Conservation (phyloP, 73 alveolate species). For the Paraurostyla sp. region DNA sequence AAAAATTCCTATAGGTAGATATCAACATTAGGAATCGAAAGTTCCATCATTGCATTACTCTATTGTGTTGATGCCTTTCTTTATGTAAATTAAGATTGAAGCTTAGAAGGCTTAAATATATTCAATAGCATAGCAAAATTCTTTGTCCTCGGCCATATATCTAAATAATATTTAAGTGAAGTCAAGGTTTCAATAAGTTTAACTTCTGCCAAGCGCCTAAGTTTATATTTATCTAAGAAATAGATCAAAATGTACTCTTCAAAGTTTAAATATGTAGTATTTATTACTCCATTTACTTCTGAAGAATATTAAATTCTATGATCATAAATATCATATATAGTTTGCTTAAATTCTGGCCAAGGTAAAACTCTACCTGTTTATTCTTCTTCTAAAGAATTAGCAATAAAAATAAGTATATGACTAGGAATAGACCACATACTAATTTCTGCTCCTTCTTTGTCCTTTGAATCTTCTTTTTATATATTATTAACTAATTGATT, state of each 20-base stretch:
- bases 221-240: constrained; percentile 23
- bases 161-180: constrained; percentile 51
- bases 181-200: constrained; percentile 41
- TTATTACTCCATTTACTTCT: constrained; percentile 59
- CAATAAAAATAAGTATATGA: constrained; percentile 25
- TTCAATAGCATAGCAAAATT: neutral
- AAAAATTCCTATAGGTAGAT: constrained; percentile 60
- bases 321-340: constrained; percentile 32
- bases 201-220: constrained; percentile 30
- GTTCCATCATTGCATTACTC: neutral
- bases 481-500: neutral
- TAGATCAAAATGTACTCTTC: constrained; percentile 58
- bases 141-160: constrained; percentile 62
- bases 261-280: constrained; percentile 23
- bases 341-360: constrained; percentile 61
- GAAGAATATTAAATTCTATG: constrained; percentile 48
- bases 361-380: constrained; percentile 48
- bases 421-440: constrained; percentile 50
- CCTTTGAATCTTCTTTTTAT: neutral
- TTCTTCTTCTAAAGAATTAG: constrained; percentile 27
- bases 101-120: neutral
- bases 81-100: neutral
- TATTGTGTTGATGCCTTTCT: neutral
- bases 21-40: constrained; percentile 30
- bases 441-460: neutral